phyloP scores from a whole-genome alignment of 1,284 basidiomycete species.

The Abortiporus biennis region DNA sequence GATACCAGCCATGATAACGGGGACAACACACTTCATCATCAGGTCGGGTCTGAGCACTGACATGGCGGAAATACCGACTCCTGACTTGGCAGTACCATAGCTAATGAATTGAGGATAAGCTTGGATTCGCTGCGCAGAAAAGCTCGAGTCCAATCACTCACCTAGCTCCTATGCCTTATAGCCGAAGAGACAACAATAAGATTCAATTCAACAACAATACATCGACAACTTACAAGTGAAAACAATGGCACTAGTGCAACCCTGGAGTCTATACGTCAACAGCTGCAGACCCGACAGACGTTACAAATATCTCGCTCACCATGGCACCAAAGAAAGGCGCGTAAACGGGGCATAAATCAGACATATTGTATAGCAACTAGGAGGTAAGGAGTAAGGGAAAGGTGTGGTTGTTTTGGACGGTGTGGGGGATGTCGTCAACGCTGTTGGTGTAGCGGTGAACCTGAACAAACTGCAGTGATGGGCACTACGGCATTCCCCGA shows the following conservation, averaged over 20 bases:
- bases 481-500: too few relatives aligned
- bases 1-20: slow-evolving; percentile 99
- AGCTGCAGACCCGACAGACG: not conserved
- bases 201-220: not conserved
- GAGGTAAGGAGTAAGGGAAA: not conserved
- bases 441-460: too few relatives aligned
- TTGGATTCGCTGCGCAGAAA: slow-evolving; percentile 2
- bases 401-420: too few relatives aligned
- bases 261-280: slow-evolving; percentile 40
- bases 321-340: slow-evolving; percentile 97
- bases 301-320: slow-evolving; percentile 43
- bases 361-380: slow-evolving; percentile 40
- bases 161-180: slow-evolving; percentile 68
- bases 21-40: slow-evolving; percentile 95
- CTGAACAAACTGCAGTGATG: too few relatives aligned
- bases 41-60: slow-evolving; percentile 92
- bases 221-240: slow-evolving; percentile 77
- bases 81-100: slow-evolving; percentile 97
- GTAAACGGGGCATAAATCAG: slow-evolving; percentile 90
- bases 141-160: slow-evolving; percentile 25
- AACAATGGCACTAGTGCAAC: slow-evolving; percentile 94
- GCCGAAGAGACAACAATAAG: slow-evolving; percentile 5
- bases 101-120: slow-evolving; percentile 31
- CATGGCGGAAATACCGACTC: slow-evolving; percentile 98
- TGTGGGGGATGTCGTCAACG: too few relatives aligned